These are phyloP conservation scores for Solanum chiquidenum DNA, from an alignment of 257 asterid species.

Conservation along the genomic window DNA sequence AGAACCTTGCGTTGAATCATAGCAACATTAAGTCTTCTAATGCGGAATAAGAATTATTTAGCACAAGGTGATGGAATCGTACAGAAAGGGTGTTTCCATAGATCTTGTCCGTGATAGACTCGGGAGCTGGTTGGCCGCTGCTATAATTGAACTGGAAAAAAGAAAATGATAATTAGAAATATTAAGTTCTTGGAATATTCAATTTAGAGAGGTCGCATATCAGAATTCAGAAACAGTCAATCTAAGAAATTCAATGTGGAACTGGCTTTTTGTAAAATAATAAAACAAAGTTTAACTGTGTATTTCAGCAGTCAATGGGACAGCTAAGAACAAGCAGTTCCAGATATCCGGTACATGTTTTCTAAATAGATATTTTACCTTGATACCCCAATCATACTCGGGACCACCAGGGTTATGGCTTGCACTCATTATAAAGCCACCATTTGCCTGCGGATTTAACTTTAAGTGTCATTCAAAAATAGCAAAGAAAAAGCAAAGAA, in stretches of 20 bases:
- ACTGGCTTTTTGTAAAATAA: background rate
- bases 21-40: background rate
- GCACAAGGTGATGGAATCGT: slow-evolving; percentile 11
- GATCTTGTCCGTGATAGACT: slow-evolving; percentile 89
- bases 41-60: background rate
- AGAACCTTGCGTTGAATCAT: background rate
- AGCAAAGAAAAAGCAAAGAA: background rate
- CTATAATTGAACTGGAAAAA: slow-evolving; percentile 83
- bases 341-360: background rate
- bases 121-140: slow-evolving; percentile 99
- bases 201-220: background rate
- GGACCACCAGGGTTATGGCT: slow-evolving; percentile 99
- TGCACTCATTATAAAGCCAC: slow-evolving; percentile 97
- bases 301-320: background rate
- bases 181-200: background rate
- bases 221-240: background rate
- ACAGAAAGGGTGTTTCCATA: slow-evolving; percentile 98
- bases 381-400: slow-evolving; percentile 98
- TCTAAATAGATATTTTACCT: slow-evolving; percentile 32
- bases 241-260: background rate
- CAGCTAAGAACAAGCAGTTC: background rate
- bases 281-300: background rate
- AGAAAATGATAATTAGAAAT: slow-evolving; percentile 2
- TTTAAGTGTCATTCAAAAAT: background rate
- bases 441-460: slow-evolving; percentile 56